Conservation (phyloP, 2,329 filamentous ascomycete species). For the Clarireedia sp. region DNA sequence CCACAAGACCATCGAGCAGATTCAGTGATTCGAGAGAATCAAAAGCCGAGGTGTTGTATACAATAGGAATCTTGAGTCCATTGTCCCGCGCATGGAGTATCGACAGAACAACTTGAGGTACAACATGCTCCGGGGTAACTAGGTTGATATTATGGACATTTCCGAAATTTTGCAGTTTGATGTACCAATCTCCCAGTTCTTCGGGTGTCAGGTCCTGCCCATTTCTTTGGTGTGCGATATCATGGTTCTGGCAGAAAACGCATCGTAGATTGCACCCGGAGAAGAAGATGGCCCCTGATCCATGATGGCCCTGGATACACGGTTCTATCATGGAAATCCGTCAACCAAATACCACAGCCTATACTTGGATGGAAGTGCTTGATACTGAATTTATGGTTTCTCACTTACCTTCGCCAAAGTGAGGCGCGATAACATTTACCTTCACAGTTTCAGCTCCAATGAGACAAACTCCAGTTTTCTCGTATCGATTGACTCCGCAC, state of each 20-base stretch:
- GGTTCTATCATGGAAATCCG: constrained; percentile 42
- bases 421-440: constrained; percentile 77
- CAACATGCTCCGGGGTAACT: constrained; percentile 79
- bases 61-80: constrained; percentile 63
- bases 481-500: constrained; percentile 74
- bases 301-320: constrained; percentile 74
- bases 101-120: constrained; percentile 70
- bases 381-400: background rate
- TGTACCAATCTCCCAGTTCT: constrained; percentile 71
- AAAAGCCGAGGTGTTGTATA: constrained; percentile 81
- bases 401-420: constrained; percentile 64
- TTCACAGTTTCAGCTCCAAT: constrained; percentile 66
- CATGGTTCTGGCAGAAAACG: constrained; percentile 73
- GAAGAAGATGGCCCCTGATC: constrained; percentile 70
- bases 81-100: constrained; percentile 65
- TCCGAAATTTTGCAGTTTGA: constrained; percentile 75
- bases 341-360: background rate
- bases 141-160: constrained; percentile 85
- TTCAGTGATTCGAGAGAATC: constrained; percentile 66
- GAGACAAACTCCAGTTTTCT: constrained; percentile 69
- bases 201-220: constrained; percentile 73
- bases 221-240: constrained; percentile 75
- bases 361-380: background rate
- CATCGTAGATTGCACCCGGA: constrained; percentile 41
- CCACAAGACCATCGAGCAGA: constrained; percentile 69